Conservation (phyloP, 2,329 filamentous ascomycete species). For the Ceratocystis variospora region DNA sequence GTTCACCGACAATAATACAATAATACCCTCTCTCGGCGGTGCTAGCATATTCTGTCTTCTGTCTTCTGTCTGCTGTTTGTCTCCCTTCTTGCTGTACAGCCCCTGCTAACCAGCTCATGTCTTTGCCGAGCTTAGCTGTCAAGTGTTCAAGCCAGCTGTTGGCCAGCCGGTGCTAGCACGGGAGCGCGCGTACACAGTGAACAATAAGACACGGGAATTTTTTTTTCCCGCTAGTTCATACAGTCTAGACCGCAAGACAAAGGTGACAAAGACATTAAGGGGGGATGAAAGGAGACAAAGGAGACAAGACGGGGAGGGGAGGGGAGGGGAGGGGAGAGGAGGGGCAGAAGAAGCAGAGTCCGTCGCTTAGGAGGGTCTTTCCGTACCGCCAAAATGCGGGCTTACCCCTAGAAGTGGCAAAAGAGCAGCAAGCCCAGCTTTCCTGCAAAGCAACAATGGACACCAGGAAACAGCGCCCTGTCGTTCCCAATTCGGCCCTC, state of each 20-base stretch:
- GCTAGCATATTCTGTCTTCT: background rate
- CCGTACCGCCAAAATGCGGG: background rate
- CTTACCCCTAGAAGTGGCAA: background rate
- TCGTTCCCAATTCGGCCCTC: background rate
- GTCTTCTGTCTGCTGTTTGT: background rate
- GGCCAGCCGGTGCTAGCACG: background rate
- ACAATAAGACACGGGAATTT: background rate
- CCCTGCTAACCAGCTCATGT: background rate
- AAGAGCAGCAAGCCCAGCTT: background rate
- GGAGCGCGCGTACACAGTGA: background rate
- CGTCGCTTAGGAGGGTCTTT: background rate
- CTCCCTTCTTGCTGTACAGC: background rate
- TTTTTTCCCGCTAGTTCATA: background rate
- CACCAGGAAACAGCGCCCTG: background rate
- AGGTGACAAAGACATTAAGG: background rate
- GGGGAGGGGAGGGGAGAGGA: too few species aligned
- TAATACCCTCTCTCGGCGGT: background rate
- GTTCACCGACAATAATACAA: background rate
- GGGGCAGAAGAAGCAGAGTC: background rate
- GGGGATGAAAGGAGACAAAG: too few species aligned
- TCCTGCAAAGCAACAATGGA: too few species aligned
- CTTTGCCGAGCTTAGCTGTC: background rate
- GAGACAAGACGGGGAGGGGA: too few species aligned
- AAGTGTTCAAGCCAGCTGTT: background rate
- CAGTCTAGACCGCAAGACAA: constrained; percentile 7